Conservation (phyloP, 2,329 filamentous ascomycete species). For the Neospermospora avenae region DNA sequence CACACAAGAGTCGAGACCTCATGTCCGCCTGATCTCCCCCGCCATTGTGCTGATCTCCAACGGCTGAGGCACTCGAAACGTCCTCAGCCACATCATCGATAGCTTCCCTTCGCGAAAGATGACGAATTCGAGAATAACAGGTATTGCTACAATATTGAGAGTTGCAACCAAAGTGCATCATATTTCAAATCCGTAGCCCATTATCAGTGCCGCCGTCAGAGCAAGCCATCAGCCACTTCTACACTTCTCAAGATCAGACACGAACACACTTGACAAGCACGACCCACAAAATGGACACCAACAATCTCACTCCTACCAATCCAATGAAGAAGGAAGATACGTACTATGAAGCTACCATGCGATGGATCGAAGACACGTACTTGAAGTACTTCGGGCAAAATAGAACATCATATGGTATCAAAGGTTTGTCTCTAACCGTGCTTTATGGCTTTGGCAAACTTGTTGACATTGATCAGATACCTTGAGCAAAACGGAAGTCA, state of each 20-base stretch:
- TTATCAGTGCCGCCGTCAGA: not conserved
- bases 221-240: not conserved
- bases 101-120: not conserved
- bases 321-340: conserved; percentile 16
- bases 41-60: not conserved
- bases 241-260: not conserved
- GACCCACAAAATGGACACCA: not conserved
- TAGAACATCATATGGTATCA: conserved; percentile 28
- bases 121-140: not conserved
- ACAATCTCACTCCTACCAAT: conserved; percentile 1
- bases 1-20: not conserved
- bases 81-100: not conserved
- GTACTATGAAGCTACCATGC: conserved; percentile 26
- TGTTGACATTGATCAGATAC: conserved; percentile 19
- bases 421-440: conserved; percentile 20
- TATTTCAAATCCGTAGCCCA: not conserved
- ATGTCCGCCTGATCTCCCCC: not conserved
- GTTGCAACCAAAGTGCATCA: not conserved
- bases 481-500: conserved; percentile 26
- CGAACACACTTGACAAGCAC: not conserved
- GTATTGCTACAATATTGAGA: not conserved
- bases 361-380: conserved; percentile 33
- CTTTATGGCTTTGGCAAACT: no score
- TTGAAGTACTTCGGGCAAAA: conserved; percentile 33
- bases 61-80: not conserved